Evolutionary conservation across 2,329 filamentous ascomycete species (phyloP).

Genomic region (Metarhizium robertsii): DNA sequence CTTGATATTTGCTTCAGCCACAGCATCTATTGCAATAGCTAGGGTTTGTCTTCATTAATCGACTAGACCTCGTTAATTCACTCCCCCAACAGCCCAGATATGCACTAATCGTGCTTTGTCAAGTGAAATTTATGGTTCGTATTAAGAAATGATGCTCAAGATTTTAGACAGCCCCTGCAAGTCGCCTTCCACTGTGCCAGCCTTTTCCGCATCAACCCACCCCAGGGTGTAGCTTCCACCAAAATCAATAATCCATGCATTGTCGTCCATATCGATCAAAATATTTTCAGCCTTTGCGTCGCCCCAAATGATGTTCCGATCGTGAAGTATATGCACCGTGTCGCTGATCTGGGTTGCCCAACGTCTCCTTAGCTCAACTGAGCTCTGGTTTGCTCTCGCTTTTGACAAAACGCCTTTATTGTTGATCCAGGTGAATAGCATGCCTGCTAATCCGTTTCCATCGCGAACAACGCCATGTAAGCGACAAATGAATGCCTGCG

Average conservation of each 20-base stretch:
- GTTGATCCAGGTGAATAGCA: not conserved
- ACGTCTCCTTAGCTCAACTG: conserved; percentile 2
- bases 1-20: too few relatives aligned
- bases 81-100: too few relatives aligned
- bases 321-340: conserved; percentile 11
- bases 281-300: conserved; percentile 21
- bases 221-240: conserved; percentile 12
- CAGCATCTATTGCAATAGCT: too few relatives aligned
- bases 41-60: too few relatives aligned
- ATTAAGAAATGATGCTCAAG: not conserved
- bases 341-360: conserved; percentile 11
- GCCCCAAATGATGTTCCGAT: conserved; percentile 19
- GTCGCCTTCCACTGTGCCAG: not conserved
- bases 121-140: too few relatives aligned
- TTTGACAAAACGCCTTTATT: not conserved
- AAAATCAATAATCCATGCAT: conserved; percentile 22
- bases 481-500: not conserved
- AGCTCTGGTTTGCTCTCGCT: not conserved
- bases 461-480: not conserved
- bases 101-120: too few relatives aligned
- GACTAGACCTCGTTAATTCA: too few relatives aligned
- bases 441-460: not conserved
- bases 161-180: not conserved
- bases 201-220: not conserved
- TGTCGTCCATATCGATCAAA: conserved; percentile 17